These are phyloP conservation scores for Lactarius indigo DNA, from an alignment of 768 basidiomycete species.

Conservation along the genomic window DNA sequence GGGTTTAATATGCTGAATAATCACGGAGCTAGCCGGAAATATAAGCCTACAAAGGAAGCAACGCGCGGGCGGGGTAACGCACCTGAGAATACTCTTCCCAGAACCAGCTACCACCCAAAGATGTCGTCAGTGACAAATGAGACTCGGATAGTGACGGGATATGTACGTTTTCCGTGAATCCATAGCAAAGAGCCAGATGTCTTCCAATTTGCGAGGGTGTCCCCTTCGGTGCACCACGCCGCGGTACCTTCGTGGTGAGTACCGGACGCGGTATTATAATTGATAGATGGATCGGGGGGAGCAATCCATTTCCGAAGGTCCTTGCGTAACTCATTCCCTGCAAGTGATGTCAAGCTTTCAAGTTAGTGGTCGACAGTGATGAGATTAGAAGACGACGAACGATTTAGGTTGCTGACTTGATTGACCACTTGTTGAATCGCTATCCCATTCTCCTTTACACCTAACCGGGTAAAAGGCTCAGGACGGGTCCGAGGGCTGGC, in stretches of 20 bases:
- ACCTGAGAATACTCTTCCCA: not conserved
- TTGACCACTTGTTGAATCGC: not conserved
- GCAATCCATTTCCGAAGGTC: not conserved
- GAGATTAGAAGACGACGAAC: not conserved
- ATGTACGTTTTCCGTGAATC: not conserved
- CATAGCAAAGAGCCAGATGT: not conserved
- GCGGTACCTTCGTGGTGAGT: not conserved
- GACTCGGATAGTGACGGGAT: not conserved
- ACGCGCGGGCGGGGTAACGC: not conserved
- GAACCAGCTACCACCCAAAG: not conserved
- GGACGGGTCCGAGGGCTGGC: not conserved
- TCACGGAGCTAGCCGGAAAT: not conserved
- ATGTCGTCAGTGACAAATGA: not conserved
- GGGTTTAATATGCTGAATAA: not conserved
- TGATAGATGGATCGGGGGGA: not conserved
- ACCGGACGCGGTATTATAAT: not conserved
- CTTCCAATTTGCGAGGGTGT: not conserved
- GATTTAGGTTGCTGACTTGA: not conserved
- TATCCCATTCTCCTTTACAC: not conserved
- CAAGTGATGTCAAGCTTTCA: not conserved
- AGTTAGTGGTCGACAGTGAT: not conserved
- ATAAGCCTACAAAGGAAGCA: not conserved
- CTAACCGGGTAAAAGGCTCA: not conserved
- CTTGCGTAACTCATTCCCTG: not conserved
- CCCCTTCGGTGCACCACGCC: not conserved